Evolutionary conservation across 164 flowering plant genomes (phyloP), one percentile per base, ranked within the genome.

Genomic region (Stephania cephalantha): DNA sequence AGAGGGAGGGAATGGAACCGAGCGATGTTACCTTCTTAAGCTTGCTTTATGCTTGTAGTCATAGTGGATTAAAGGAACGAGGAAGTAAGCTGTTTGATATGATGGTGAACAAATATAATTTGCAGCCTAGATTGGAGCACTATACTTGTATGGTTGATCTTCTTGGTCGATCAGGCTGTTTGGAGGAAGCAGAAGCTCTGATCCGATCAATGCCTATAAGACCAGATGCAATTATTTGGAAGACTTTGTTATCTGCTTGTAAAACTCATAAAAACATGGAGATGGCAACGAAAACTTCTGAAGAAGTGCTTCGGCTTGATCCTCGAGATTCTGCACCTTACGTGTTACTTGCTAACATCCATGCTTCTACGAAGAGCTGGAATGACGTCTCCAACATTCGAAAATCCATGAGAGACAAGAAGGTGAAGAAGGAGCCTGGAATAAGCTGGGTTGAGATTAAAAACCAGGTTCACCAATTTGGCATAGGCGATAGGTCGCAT

Each of bases 341-440:
- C 75, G 97, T 91, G 17, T 81, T 90, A 48, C 86, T 90, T 17
- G 82, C 97, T 0, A 90, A 87, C 76, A 82, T 86, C 12, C 88
- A 90, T 77, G 92, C 97, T 42, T 83, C 85, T 25, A 85, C 82
- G 8, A 81, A 80, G 69, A 83, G 85, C 71, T 92, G 97, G 93
- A 82, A 79, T 8, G 89, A 86, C 58, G 91, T 87, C 67, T 86
- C 92, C 0, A 74, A 79, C 45, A 78, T 88, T 76, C 85, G 97
- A 72, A 85, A 79, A 81, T 74, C 85, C 22, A 92, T 92, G 93
- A 86, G 82, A 76, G 89, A 82, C 9, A 79, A 73, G 75, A 84
- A 79, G 29, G 86, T 90, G 78, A 90, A 87, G 87, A 92, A 90
- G 74, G 93, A 92, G 74, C 95, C 93, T 0, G 95, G 97, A 35